Evolutionary conservation across 352 stramenopile genomes (phyloP), one percentile per base, ranked within the genome.

Genomic region (Globisporangium recalcitrans): DNA sequence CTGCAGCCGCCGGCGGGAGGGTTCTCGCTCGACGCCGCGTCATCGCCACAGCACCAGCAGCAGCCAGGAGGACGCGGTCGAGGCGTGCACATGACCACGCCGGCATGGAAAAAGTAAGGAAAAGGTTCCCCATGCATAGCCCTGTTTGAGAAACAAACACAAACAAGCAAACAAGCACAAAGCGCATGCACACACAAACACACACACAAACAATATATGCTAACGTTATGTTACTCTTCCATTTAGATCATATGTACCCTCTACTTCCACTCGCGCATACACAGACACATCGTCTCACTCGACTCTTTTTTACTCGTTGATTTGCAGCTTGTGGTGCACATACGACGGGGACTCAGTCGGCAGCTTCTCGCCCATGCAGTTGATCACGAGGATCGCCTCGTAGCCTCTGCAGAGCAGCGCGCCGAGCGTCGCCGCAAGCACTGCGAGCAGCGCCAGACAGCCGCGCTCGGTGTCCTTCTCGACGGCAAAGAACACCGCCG

Each of bases 61-160:
- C 31, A 14, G 3, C 69, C 70, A 54, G 78, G 75, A 19, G 75
- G 75, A 40, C 78, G 79, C 26, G 84, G 84, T 44, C 81, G 80
- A 11, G 80, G 78, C 21, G 73, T 78, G 1, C 80, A 90, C 69
- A 90, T 90, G 80, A 90, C 80, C 5, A 76, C 68, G 1, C 78
- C 80, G 0, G 80, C 80, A 8, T 90, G 80, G 80, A 83, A 85
- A 69, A 84, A 86, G 63, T 85, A 68, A 73, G 13, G 13, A n/a
- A 4, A 19, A 7, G 13, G 4, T 42, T 44, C 19, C 21, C 34
- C 8, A 32, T 58, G 21, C 60, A 42, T 51, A 42, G 7, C n/a
- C n/a, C n/a, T n/a, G n/a, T n/a, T n/a, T n/a, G n/a, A n/a, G n/a
- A 40, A 59, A 19, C 31, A 44, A 32, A 55, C 27, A 64, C 5